Base-by-base conservation (phyloP, 2,329 filamentous ascomycete genomes). In the Clonostachys sp. region DNA sequence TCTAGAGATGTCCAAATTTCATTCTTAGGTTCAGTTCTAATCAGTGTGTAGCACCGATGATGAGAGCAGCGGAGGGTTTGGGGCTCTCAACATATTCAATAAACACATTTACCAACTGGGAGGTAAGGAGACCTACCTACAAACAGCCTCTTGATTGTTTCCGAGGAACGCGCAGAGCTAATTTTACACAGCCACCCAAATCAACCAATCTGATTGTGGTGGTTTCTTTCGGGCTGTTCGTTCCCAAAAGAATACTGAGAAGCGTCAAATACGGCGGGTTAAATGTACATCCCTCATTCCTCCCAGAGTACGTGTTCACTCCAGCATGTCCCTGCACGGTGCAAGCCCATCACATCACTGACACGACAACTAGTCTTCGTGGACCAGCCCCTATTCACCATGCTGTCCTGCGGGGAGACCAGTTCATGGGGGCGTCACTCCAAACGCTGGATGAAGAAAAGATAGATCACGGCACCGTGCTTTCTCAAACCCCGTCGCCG, bases 141-240 rank as follows among this genome's bases (percentile, higher is more conserved):
- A 24, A 34, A 30, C 12, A 17, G 14, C 30, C 12, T 30, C 10
- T 30, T 30, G 24, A 30, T 30, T 10, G 3, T 10, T 16, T 3
- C 13, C 17, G 36, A 12, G 36, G n/a, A n/a, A 12, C 36, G 10
- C 14, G 3, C 14, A 39, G 36, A n/a, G 36, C 17, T 44, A 18
- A 44, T 18, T 7, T 8, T 6, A n/a, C 20, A 30, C 53, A 86
- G 76, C 75, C 84, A 34, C 84, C 85, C 0, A 59, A 61, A 41
- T 60, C 71, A 4, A 82, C 83, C 54, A 91, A 96, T 63, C 73
- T 99, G 49, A 79, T 99, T 55, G 75, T 97, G 42, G 91, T 91
- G 43, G 94, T 97, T 5, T 97, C 94, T 1, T 99, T 97, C 67
- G 94, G 94, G 4, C 78, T 96, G 8, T 86, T 96, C 51, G 84